Percentiles rank a stretch among this genome's conserved stretches.
Conservation (phyloP, 768 basidiomycete species). For the Russula sp. region DNA sequence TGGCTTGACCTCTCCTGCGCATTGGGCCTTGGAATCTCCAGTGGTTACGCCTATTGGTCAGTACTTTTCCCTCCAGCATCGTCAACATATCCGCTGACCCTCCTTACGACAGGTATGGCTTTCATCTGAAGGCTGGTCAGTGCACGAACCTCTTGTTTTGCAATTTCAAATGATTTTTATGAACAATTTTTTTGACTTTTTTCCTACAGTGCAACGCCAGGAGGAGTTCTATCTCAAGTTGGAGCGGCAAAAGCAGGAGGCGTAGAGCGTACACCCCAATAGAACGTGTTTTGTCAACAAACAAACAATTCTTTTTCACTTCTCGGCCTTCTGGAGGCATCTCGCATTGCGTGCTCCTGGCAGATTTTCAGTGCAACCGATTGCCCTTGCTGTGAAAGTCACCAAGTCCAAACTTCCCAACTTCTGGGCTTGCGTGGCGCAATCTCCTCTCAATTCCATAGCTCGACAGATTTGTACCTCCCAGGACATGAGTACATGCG, state of each 20-base stretch:
- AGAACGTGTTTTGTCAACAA: constrained; percentile 21
- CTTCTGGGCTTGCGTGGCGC: too few species aligned
- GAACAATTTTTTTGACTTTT: constrained; percentile 6
- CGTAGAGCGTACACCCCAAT: constrained; percentile 28
- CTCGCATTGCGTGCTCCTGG: not conserved
- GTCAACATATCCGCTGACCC: constrained; percentile 32
- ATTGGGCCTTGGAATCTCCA: constrained; percentile 71
- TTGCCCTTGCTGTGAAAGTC: not conserved
- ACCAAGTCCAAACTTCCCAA: not conserved
- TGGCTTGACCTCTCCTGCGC: constrained; percentile 78
- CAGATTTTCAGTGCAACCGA: not conserved
- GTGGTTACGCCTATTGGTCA: constrained; percentile 83
- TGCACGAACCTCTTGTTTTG: constrained; percentile 11
- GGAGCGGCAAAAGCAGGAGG: constrained; percentile 53
- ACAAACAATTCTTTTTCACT: not conserved
- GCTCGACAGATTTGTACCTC: not conserved
- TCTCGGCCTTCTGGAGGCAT: not conserved
- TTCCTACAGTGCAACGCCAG: constrained; percentile 63
- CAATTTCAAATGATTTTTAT: not conserved
- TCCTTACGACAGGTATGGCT: constrained; percentile 62
- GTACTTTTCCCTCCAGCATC: constrained; percentile 38
- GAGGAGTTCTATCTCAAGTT: constrained; percentile 86
- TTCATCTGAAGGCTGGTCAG: constrained; percentile 75
- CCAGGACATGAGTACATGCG: not conserved
- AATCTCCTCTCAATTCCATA: not conserved